Conservation (phyloP, 129 eudicot genomes). For the Dittrichia graveolens region DNA sequence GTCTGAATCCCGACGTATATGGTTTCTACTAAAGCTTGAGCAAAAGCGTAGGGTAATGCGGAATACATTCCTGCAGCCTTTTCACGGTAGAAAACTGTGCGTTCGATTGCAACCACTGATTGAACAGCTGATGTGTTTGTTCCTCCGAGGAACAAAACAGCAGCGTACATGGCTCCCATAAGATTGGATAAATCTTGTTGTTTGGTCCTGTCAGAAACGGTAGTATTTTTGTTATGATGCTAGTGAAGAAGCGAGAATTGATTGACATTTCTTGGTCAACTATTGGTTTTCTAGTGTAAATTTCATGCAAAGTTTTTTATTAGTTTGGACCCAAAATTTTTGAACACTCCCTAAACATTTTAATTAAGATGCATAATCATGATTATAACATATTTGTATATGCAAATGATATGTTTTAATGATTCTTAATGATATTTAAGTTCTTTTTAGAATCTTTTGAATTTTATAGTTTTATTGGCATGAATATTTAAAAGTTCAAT, state of each 20-base stretch:
- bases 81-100: constrained; percentile 83
- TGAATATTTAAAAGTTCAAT: neutral
- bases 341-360: no score
- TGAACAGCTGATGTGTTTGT: constrained; percentile 78
- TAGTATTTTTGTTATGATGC: constrained; percentile 7
- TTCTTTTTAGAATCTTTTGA: no score
- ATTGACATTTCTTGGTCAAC: constrained; percentile 9
- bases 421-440: no score
- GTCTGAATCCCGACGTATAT: constrained; percentile 66
- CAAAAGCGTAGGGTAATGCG: constrained; percentile 72
- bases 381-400: no score
- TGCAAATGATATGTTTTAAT: no score
- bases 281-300: neutral
- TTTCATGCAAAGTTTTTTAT: neutral
- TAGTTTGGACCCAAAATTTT: no score
- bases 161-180: constrained; percentile 77
- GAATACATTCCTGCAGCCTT: constrained; percentile 90
- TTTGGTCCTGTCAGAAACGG: constrained; percentile 40
- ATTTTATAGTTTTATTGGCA: no score
- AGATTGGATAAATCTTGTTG: constrained; percentile 72
- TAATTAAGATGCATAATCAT: no score
- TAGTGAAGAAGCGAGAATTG: neutral
- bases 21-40: constrained; percentile 75
- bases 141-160: constrained; percentile 74
- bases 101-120: constrained; percentile 68